Evolutionary conservation across 2,329 filamentous ascomycete species (phyloP).

Genomic region (Fusarium torreyae): DNA sequence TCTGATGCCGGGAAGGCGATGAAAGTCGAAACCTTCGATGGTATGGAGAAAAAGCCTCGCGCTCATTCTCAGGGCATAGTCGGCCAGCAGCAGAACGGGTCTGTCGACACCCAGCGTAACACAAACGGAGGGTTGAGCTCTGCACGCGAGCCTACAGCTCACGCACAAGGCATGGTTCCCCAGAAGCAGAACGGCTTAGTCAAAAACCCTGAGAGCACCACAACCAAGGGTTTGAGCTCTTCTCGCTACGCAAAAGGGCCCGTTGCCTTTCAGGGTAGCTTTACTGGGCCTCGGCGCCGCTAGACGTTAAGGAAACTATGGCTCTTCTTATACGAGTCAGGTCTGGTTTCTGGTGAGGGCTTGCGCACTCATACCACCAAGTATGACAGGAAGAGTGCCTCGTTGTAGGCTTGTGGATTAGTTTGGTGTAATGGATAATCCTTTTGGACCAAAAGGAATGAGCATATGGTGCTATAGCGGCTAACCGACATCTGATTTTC

Average conservation of each 20-base stretch:
- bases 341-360: neutral
- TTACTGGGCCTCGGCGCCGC: slow-evolving; percentile 25
- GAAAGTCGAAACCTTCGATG: neutral
- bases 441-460: neutral
- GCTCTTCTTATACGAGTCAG: neutral
- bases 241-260: slow-evolving; percentile 36
- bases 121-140: neutral
- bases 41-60: neutral
- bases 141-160: neutral
- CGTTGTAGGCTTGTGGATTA: neutral
- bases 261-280: slow-evolving; percentile 10
- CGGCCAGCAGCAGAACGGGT: neutral
- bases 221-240: slow-evolving; percentile 33
- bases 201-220: neutral
- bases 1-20: neutral
- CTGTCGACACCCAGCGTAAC: neutral
- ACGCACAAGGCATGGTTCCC: neutral
- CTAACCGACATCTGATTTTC: neutral
- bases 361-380: neutral
- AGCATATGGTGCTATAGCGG: neutral
- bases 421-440: slow-evolving; percentile 2
- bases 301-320: neutral
- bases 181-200: neutral
- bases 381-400: neutral
- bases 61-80: neutral